Evolutionary conservation across 805 yeast genomes (phyloP).

Genomic region (Saturnispora saitoi): DNA sequence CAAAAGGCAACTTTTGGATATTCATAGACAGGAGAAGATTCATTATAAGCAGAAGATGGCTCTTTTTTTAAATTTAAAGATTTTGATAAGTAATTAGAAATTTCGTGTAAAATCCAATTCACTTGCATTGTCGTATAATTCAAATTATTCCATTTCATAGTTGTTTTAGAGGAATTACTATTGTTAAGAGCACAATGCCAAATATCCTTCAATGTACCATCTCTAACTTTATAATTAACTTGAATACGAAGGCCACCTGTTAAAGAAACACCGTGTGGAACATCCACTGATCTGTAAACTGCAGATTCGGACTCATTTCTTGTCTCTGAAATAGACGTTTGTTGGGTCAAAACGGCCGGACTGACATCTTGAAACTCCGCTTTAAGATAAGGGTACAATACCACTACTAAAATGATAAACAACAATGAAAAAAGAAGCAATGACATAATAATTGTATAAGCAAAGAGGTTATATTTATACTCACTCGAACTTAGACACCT

Average conservation of each 20-base stretch:
- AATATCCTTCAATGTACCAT: slow-evolving; percentile 67
- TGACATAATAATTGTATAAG: neutral
- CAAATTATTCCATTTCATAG: neutral
- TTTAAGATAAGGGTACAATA: slow-evolving; percentile 21
- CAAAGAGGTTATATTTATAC: neutral
- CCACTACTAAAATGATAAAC: neutral
- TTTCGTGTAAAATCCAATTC: slow-evolving; percentile 5
- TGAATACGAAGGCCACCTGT: slow-evolving; percentile 62
- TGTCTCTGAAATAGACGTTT: slow-evolving; percentile 56
- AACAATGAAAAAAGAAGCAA: neutral
- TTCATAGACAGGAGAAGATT: neutral
- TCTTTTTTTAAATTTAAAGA: neutral
- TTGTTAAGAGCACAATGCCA: slow-evolving; percentile 45
- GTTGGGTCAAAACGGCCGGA: slow-evolving; percentile 49
- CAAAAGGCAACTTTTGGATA: slow-evolving; percentile 5
- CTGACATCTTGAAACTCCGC: slow-evolving; percentile 45
- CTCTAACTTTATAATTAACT: slow-evolving; percentile 54
- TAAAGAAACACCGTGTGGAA: slow-evolving; percentile 64
- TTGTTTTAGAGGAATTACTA: slow-evolving; percentile 12
- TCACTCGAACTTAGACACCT: neutral
- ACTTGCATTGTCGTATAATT: slow-evolving; percentile 7
- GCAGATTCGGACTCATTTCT: slow-evolving; percentile 67
- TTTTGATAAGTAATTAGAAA: slow-evolving; percentile 8
- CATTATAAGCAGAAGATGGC: neutral
- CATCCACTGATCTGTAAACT: slow-evolving; percentile 61